Percentiles rank a stretch among this genome's conserved stretches.
These are phyloP conservation scores for Tetracladium setigerum DNA, from an alignment of 495 filamentous ascomycete species.

Conservation along the genomic window DNA sequence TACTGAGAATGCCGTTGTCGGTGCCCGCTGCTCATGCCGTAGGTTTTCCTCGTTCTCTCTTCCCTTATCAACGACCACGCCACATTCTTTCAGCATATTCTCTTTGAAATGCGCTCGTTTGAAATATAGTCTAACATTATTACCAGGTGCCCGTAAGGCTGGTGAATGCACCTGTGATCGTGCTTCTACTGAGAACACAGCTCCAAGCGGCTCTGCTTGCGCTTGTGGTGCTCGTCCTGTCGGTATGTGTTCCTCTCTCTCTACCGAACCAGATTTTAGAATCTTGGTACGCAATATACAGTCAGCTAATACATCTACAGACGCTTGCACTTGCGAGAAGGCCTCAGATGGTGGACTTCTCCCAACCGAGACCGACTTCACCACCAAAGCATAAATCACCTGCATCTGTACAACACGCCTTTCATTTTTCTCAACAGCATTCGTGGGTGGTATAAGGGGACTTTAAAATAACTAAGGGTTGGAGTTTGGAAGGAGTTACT, in stretches of 20 bases:
- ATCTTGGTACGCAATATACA: neutral
- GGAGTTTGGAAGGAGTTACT: too few relatives aligned
- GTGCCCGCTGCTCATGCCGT: slow-evolving; percentile 81
- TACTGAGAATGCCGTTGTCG: slow-evolving; percentile 63
- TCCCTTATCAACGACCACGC: too few relatives aligned
- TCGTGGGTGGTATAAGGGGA: too few relatives aligned
- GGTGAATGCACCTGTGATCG: slow-evolving; percentile 80
- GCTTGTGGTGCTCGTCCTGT: slow-evolving; percentile 68
- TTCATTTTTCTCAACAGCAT: neutral
- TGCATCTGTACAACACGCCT: neutral
- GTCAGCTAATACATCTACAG: slow-evolving; percentile 31
- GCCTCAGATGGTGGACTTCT: slow-evolving; percentile 46
- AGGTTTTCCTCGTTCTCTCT: slow-evolving; percentile 17
- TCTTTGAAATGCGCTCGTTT: neutral
- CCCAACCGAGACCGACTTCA: slow-evolving; percentile 73
- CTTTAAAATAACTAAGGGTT: too few relatives aligned
- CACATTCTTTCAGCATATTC: too few relatives aligned
- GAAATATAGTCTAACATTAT: neutral
- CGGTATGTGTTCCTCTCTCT: slow-evolving; percentile 38
- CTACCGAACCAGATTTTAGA: neutral
- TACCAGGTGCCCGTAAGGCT: slow-evolving; percentile 48
- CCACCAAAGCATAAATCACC: slow-evolving; percentile 45
- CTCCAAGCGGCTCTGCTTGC: slow-evolving; percentile 51
- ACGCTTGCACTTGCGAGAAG: slow-evolving; percentile 79
- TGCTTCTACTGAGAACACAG: slow-evolving; percentile 62